Evolutionary conservation across 352 stramenopile species (phyloP), one percentile per base, ranked within the genome.

Genomic region (Pythium aristosporum): DNA sequence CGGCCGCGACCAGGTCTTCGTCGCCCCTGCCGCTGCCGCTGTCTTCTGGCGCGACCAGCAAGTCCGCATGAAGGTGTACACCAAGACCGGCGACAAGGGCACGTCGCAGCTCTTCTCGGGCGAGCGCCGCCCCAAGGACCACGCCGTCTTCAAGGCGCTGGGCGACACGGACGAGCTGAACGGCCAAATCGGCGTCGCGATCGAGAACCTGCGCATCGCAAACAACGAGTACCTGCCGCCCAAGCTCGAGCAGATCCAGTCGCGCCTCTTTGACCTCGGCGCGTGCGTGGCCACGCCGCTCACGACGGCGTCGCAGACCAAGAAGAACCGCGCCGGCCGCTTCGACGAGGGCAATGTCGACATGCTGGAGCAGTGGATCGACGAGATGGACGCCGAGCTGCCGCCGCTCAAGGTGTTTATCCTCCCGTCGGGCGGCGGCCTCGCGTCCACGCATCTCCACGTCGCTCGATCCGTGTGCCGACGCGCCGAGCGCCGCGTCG

Each of bases 81-180:
- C 91, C 39, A 92, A 93, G 58, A 96, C 90, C 0, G 91, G 91
- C 43, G 91, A 98, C 73, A 98, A 96, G 65, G 91, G 90, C 53
- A 95, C 87, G 59, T 97, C 90, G 48, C 88, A 92, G 69, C 82
- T 97, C 54, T 97, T 96, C 73, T 96, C 91, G 57, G 89, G 91
- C 54, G 88, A 97, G 74, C 82, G 88, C 20, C 76, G 88, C 20
- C 68, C 76, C 61, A 98, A 98, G 73, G 79, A 89, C 68, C 84
- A 97, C 70, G 67, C 66, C 6, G 77, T 95, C 8, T 98, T 98
- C 79, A 80, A 95, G 63, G 89, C 89, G 51, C 81, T 98, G 48
- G 91, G 91, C 37, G 87, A 94, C 73, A 96, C 89, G 36, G 91
- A 98, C 63, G 91, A 98, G 73, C 85, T 96, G 21, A 98, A 97